phyloP scores from a whole-genome alignment of 2,329 filamentous ascomycete genomes.

The Colletotrichum sansevieriae region DNA sequence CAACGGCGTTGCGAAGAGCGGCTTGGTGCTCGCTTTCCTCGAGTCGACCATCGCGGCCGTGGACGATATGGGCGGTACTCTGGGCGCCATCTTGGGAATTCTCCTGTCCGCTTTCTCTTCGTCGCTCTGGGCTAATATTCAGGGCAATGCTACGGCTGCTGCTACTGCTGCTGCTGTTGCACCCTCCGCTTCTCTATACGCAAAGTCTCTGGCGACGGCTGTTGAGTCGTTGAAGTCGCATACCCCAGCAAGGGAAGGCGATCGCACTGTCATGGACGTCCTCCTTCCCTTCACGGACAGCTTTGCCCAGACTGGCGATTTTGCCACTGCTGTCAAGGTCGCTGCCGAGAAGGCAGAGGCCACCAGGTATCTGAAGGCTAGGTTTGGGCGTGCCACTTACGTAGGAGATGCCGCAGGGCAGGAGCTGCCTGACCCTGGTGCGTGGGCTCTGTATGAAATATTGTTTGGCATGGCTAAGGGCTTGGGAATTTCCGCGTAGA shows the following conservation, averaged over 20 bases:
- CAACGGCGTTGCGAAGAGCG: constrained; percentile 46
- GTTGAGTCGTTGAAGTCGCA: constrained; percentile 45
- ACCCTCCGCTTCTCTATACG: constrained; percentile 40
- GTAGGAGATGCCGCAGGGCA: constrained; percentile 47
- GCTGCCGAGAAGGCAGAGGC: constrained; percentile 49
- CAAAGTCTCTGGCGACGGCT: constrained; percentile 43
- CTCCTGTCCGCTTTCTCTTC: constrained; percentile 46
- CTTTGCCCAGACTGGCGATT: constrained; percentile 40
- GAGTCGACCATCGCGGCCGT: constrained; percentile 48
- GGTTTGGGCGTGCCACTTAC: constrained; percentile 48
- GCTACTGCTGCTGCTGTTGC: neutral
- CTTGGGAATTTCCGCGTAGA: neutral
- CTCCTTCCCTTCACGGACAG: constrained; percentile 43
- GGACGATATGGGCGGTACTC: constrained; percentile 54
- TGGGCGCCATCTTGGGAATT: constrained; percentile 51
- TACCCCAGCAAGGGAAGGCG: constrained; percentile 47
- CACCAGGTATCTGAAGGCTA: constrained; percentile 46
- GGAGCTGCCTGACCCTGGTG: constrained; percentile 48
- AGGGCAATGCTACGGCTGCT: neutral
- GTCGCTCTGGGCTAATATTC: constrained; percentile 37
- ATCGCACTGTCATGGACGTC: constrained; percentile 46
- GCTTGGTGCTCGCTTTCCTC: constrained; percentile 50
- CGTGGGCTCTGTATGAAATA: constrained; percentile 50
- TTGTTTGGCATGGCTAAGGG: constrained; percentile 31
- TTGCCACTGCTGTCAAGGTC: constrained; percentile 55